phyloP scores from a whole-genome alignment of 441 rosid genomes.

The Arabidopsis hybrid region DNA sequence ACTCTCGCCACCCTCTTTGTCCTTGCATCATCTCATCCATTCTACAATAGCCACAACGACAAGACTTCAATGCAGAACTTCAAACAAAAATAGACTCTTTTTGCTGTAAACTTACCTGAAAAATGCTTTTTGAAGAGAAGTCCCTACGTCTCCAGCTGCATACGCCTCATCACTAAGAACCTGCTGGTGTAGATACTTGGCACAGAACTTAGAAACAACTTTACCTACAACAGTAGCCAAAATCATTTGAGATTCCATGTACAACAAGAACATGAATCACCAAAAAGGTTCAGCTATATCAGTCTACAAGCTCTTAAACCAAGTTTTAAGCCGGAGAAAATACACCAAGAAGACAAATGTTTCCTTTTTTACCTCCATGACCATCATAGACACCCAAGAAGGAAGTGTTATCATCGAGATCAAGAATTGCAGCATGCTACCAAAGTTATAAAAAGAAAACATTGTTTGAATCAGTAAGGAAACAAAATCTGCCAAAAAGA shows the following conservation, averaged over 20 bases:
- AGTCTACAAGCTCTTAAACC: not conserved
- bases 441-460: conserved; percentile 6
- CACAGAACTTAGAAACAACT: conserved; percentile 91
- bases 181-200: conserved; percentile 89
- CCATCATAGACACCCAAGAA: conserved; percentile 99
- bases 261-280: not conserved
- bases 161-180: conserved; percentile 74
- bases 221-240: conserved; percentile 63
- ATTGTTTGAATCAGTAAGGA: conserved; percentile 20
- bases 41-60: conserved; percentile 49
- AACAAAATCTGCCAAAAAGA: not conserved
- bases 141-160: conserved; percentile 76
- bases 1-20: conserved; percentile 96
- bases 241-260: conserved; percentile 20
- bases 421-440: conserved; percentile 88
- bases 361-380: conserved; percentile 79
- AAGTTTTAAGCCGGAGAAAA: not conserved
- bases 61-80: conserved; percentile 22
- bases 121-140: conserved; percentile 74
- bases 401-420: conserved; percentile 77
- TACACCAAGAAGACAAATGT: not conserved
- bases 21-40: conserved; percentile 99
- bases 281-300: conserved; percentile 10
- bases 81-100: conserved; percentile 9
- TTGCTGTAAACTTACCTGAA: conserved; percentile 59